Conservation (phyloP, 192 early-diverging fungal genomes). For the Coemansia sp. region DNA sequence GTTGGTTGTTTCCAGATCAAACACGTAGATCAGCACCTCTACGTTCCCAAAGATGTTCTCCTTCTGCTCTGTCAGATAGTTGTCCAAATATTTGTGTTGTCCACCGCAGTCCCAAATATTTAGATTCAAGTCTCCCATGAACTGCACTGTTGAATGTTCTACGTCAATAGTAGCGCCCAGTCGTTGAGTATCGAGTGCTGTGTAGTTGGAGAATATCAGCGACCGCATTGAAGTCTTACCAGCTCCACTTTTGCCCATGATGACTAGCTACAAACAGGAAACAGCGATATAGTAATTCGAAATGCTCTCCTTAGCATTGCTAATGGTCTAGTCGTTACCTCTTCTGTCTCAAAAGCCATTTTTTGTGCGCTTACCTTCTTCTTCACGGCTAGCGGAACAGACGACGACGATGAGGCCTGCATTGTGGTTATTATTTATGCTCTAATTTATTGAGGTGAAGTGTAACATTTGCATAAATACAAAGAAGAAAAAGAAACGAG, state of each 20-base stretch:
- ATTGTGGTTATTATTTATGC: background rate
- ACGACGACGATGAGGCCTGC: slow-evolving; percentile 12
- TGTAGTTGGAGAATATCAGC: slow-evolving; percentile 97
- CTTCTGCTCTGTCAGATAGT: slow-evolving; percentile 86
- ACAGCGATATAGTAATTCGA: background rate
- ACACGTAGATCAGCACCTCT: slow-evolving; percentile 98
- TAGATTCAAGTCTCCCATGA: slow-evolving; percentile 93
- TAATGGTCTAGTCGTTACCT: no score
- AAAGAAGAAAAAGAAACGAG: background rate
- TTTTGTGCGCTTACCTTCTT: slow-evolving; percentile 7
- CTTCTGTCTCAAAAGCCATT: background rate
- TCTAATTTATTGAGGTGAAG: no score
- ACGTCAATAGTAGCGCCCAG: slow-evolving; percentile 98
- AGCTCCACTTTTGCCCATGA: slow-evolving; percentile 96
- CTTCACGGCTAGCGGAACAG: slow-evolving; percentile 3
- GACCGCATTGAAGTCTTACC: slow-evolving; percentile 99
- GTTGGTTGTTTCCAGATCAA: slow-evolving; percentile 92
- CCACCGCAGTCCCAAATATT: slow-evolving; percentile 98
- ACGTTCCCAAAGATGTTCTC: slow-evolving; percentile 98
- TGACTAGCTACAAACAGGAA: slow-evolving; percentile 67
- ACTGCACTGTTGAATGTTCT: slow-evolving; percentile 93
- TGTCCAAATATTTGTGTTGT: slow-evolving; percentile 97
- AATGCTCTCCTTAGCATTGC: no score
- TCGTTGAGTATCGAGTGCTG: slow-evolving; percentile 89
- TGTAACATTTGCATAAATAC: background rate